Percentiles rank a stretch among this genome's conserved stretches.
These are phyloP conservation scores for Globisporangium takayamanum DNA, from an alignment of 352 stramenopile genomes.

Conservation along the genomic window DNA sequence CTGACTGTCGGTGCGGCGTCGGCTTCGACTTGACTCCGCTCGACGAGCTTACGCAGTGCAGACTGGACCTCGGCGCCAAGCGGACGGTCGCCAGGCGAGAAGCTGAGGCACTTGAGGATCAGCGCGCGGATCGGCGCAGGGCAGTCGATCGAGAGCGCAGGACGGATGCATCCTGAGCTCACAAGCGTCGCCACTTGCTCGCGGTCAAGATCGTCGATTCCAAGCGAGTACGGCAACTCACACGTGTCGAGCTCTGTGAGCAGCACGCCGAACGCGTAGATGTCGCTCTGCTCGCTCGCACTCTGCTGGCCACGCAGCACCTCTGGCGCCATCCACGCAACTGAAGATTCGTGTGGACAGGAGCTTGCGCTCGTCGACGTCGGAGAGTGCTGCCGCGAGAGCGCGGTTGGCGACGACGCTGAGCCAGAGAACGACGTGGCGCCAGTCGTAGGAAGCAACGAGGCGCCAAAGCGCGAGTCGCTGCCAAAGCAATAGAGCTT, in stretches of 20 bases:
- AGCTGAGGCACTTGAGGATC: constrained; percentile 37
- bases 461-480: background rate
- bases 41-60: constrained; percentile 31
- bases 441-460: too few species aligned
- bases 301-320: constrained; percentile 28
- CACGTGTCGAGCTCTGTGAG: constrained; percentile 61
- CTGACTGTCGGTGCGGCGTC: background rate
- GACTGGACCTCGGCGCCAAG: constrained; percentile 30
- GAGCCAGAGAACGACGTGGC: background rate
- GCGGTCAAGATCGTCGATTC: constrained; percentile 28
- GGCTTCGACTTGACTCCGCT: background rate
- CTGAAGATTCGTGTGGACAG: constrained; percentile 7
- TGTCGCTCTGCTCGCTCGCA: constrained; percentile 23
- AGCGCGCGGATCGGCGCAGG: constrained; percentile 38
- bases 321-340: constrained; percentile 52
- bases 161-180: constrained; percentile 39
- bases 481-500: constrained; percentile 46
- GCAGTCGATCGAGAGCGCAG: constrained; percentile 34
- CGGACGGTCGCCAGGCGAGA: constrained; percentile 32
- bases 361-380: constrained; percentile 7
- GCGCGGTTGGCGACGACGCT: constrained; percentile 13
- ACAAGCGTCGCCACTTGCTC: constrained; percentile 45
- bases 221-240: constrained; percentile 32
- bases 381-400: constrained; percentile 8
- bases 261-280: constrained; percentile 47